Percentiles rank a stretch among this genome's conserved stretches.
Evolutionary conservation across 2,329 filamentous ascomycete species (phyloP).

Genomic region (Calonectria pseudoturangicola): DNA sequence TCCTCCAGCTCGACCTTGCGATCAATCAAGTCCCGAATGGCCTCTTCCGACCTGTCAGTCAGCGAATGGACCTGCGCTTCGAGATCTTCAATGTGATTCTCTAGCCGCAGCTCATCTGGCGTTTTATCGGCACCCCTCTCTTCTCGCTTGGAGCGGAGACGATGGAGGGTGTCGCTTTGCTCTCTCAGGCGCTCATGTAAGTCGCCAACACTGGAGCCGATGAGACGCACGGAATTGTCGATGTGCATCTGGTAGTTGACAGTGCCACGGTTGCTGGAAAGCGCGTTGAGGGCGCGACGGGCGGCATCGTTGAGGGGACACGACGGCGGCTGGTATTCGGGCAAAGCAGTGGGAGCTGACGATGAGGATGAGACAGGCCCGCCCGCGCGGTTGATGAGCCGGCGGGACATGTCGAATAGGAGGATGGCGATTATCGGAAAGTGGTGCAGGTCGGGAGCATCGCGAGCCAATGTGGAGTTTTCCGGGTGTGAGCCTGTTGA

Average conservation of each 20-base stretch:
- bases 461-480: slow-evolving; percentile 32
- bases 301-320: slow-evolving; percentile 65
- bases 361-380: slow-evolving; percentile 41
- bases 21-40: slow-evolving; percentile 70
- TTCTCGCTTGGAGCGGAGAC: slow-evolving; percentile 59
- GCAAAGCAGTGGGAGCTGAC: slow-evolving; percentile 60
- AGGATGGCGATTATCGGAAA: slow-evolving; percentile 28
- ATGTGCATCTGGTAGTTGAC: slow-evolving; percentile 68
- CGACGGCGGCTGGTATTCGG: slow-evolving; percentile 69
- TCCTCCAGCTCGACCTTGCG: slow-evolving; percentile 70
- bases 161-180: slow-evolving; percentile 60
- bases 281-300: slow-evolving; percentile 63
- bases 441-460: slow-evolving; percentile 38
- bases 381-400: slow-evolving; percentile 56
- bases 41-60: slow-evolving; percentile 67
- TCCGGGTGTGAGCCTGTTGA: neutral
- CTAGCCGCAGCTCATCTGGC: slow-evolving; percentile 61
- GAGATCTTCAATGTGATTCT: slow-evolving; percentile 63
- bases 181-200: slow-evolving; percentile 68
- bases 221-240: slow-evolving; percentile 64
- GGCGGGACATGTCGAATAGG: slow-evolving; percentile 57
- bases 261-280: slow-evolving; percentile 64
- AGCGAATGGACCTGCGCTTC: slow-evolving; percentile 63
- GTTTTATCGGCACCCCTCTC: slow-evolving; percentile 61
- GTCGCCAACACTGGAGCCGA: slow-evolving; percentile 67